Evolutionary conservation across 129 eudicot genomes (phyloP), one percentile per base, ranked within the genome.

Genomic region (Glebionis coronaria): DNA sequence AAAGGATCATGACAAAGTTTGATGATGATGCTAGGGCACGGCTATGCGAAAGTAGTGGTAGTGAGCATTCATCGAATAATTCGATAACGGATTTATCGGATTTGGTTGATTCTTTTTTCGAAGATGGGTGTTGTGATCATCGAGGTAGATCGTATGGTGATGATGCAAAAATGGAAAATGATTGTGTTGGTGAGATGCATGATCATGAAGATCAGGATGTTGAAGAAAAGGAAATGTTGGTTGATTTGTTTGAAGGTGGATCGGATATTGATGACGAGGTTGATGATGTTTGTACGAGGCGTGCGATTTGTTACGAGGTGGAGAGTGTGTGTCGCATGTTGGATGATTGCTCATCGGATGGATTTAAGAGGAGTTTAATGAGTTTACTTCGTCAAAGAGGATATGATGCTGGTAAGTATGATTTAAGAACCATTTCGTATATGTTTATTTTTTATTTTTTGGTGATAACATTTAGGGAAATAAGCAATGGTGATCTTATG

Each of bases 1-100:
- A 76, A 59, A 68, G 81, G 63, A 66, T 72, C 4, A 71, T 76
- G 15, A 75, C 75, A 54, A 79, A 81, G 4, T 81, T 81, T 18
- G 82, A 81, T 46, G 85, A 81, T 27, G 76, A 72, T 18, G 85
- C 85, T 56, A 70, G 85, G 59, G 85, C 81, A 18, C 62, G 85
- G 65, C 19, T 81, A 13, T 81, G 85, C 29, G 60, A 76, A 60
- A 76, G 85, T 67, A 76, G 79, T 29, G 85, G 85, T 55, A 81
- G 85, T 15, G 85, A 81, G 55, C 82, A 81, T 74, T 76, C 81
- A 12, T 72, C 81, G 25, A 63, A 53, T 3, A 55, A 63, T 44
- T 70, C 81, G 12, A 46, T 47, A 9, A 68, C 77, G 19, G 69
- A 74, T 28, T 65, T 72, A 4, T 62, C 76, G 28, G 82, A 76